phyloP scores from a whole-genome alignment of 352 stramenopile genomes.

The Blastocystis sp. region DNA sequence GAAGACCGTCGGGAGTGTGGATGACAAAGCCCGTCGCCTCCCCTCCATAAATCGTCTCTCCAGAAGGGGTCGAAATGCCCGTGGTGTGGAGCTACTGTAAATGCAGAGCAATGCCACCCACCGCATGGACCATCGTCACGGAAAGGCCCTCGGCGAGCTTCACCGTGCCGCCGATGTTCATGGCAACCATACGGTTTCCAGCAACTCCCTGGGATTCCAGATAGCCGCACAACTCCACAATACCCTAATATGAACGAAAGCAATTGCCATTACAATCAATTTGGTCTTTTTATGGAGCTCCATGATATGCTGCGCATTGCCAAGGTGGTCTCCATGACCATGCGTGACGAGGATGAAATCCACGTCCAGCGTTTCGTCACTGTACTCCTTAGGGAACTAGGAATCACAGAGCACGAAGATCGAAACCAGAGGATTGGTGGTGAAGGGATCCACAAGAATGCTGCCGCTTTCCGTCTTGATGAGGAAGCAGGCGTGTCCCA shows the following conservation, averaged over 20 bases:
- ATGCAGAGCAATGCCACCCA: neutral
- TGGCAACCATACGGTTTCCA: constrained; percentile 33
- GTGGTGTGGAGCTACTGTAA: constrained; percentile 50
- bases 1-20: constrained; percentile 55
- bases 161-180: constrained; percentile 65
- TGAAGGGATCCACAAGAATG: constrained; percentile 61
- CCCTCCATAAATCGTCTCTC: constrained; percentile 60
- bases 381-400: constrained; percentile 25
- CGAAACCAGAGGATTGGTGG: constrained; percentile 53
- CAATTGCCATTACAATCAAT: constrained; percentile 27
- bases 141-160: constrained; percentile 21
- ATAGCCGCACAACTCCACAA: constrained; percentile 63
- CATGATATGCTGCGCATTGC: constrained; percentile 40
- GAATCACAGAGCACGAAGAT: neutral
- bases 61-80: neutral
- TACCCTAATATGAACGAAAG: neutral
- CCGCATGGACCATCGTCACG: constrained; percentile 67
- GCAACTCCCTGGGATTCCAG: neutral
- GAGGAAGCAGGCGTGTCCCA: constrained; percentile 66
- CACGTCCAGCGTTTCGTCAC: constrained; percentile 20
- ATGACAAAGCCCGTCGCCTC: constrained; percentile 60
- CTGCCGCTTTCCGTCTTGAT: constrained; percentile 37
- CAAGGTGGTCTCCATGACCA: constrained; percentile 59
- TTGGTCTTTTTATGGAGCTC: constrained; percentile 26
- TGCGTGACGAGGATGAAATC: constrained; percentile 69